phyloP scores from a whole-genome alignment of 257 asterid genomes.

The Solanum stenotomum region DNA sequence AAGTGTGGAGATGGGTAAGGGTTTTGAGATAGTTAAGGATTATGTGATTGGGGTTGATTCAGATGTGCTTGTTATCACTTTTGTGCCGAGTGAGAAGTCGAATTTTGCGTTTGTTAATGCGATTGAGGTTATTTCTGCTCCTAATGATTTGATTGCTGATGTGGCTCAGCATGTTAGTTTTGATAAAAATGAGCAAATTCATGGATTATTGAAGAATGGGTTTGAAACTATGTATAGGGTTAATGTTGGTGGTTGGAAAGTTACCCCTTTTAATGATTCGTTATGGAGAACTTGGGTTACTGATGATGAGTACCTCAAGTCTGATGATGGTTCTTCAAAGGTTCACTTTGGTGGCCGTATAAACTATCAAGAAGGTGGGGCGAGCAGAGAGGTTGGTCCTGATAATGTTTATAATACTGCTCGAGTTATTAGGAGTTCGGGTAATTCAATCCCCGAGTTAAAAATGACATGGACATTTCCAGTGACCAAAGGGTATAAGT shows the following conservation, averaged over 20 bases:
- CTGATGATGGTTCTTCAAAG: constrained; percentile 19
- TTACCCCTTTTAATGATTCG: constrained; percentile 92
- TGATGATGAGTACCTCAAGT: constrained; percentile 45
- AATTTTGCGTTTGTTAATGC: constrained; percentile 68
- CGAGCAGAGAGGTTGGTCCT: constrained; percentile 83
- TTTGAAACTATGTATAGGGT: constrained; percentile 74
- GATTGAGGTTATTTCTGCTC: constrained; percentile 80
- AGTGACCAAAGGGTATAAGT: constrained; percentile 45
- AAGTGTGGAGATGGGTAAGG: constrained; percentile 10
- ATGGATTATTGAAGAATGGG: constrained; percentile 54
- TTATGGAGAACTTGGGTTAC: constrained; percentile 86
- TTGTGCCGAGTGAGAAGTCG: constrained; percentile 42
- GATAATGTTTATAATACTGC: constrained; percentile 84
- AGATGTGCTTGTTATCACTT: constrained; percentile 36
- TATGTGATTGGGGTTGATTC: constrained; percentile 45
- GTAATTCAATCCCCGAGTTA: constrained; percentile 21
- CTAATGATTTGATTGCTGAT: constrained; percentile 65
- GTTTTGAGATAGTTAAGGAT: constrained; percentile 50
- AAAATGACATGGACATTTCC: constrained; percentile 67
- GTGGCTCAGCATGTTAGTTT: constrained; percentile 41
- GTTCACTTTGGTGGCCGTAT: constrained; percentile 58
- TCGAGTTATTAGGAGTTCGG: constrained; percentile 51
- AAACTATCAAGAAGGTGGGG: constrained; percentile 60
- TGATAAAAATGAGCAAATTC: constrained; percentile 37
- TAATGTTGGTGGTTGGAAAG: constrained; percentile 81